A percentile compares a stretch with the other conserved stretches of the same genome.
Conservation (phyloP, 495 filamentous ascomycete genomes). For the Daldinia caldariorum region DNA sequence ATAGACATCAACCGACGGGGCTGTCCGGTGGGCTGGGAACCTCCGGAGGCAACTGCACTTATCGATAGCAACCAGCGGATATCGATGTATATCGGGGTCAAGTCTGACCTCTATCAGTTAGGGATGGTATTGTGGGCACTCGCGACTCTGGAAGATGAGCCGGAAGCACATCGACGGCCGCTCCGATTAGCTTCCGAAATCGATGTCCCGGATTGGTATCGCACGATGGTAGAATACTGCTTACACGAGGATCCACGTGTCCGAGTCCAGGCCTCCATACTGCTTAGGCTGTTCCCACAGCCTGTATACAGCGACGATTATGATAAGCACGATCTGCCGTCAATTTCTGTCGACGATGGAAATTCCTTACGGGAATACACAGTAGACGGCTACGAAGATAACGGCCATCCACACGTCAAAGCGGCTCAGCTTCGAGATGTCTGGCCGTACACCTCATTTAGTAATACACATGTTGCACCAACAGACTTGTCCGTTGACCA, state of each 20-base stretch:
- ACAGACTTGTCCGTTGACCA: slow-evolving; percentile 47
- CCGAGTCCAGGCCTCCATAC: slow-evolving; percentile 52
- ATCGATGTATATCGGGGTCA: slow-evolving; percentile 98
- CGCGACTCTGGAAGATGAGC: slow-evolving; percentile 87
- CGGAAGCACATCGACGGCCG: slow-evolving; percentile 81
- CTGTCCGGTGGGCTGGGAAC: slow-evolving; percentile 97
- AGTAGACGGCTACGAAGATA: slow-evolving; percentile 40
- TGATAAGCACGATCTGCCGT: slow-evolving; percentile 39
- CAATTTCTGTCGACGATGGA: slow-evolving; percentile 50
- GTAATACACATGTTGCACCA: slow-evolving; percentile 41
- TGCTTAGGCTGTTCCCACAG: slow-evolving; percentile 56
- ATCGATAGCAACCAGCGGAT: slow-evolving; percentile 93
- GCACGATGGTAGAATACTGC: slow-evolving; percentile 56
- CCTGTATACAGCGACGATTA: slow-evolving; percentile 41
- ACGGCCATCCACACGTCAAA: slow-evolving; percentile 44
- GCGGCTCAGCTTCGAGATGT: slow-evolving; percentile 47
- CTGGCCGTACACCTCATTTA: slow-evolving; percentile 47
- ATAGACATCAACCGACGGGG: slow-evolving; percentile 98
- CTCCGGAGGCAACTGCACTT: slow-evolving; percentile 86
- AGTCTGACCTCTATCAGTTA: slow-evolving; percentile 93
- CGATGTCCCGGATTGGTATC: slow-evolving; percentile 57
- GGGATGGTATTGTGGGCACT: slow-evolving; percentile 98
- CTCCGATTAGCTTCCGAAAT: slow-evolving; percentile 58
- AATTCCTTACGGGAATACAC: slow-evolving; percentile 47
- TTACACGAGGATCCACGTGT: slow-evolving; percentile 56